Evolutionary conservation across 108 stramenopile genomes (phyloP).

Genomic region (Licmophora abbreviata): DNA sequence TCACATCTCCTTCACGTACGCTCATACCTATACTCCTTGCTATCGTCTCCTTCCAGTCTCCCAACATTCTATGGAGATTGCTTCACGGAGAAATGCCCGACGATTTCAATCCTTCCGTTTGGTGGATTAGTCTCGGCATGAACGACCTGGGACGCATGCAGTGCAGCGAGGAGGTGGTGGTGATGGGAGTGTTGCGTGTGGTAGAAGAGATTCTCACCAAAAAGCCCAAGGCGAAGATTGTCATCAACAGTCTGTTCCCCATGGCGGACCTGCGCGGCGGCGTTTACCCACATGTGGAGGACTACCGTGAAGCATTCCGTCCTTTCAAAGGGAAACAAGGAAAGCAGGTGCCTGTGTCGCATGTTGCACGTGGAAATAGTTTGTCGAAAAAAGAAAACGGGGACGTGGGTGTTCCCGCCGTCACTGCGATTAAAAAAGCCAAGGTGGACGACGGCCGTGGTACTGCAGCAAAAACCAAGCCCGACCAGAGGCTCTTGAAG

Average conservation of each 20-base stretch:
- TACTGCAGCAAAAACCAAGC: not conserved
- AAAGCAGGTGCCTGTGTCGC: not conserved
- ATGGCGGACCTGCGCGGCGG: conserved; percentile 44
- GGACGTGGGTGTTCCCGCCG: conserved; percentile 7
- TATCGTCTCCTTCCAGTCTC: conserved; percentile 8
- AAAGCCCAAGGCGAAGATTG: conserved; percentile 67
- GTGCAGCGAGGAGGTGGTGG: conserved; percentile 77
- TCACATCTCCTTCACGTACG: not conserved
- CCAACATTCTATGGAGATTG: conserved; percentile 36
- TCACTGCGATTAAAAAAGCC: not conserved
- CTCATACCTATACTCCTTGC: not conserved
- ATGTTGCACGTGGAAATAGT: not conserved
- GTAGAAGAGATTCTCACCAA: conserved; percentile 64
- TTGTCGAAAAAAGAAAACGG: conserved; percentile 10
- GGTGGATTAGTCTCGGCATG: conserved; percentile 79
- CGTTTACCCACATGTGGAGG: conserved; percentile 6
- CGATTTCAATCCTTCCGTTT: conserved; percentile 71
- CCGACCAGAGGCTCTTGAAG: not conserved
- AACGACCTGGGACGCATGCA: conserved; percentile 71
- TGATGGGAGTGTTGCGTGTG: conserved; percentile 66
- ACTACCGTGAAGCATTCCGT: conserved; percentile 20
- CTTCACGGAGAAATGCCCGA: conserved; percentile 49
- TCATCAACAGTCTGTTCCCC: conserved; percentile 72
- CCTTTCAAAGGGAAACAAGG: conserved; percentile 1
- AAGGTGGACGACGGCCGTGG: conserved; percentile 1